A percentile compares a stretch with the other conserved stretches of the same genome.
Conservation (phyloP, 495 filamentous ascomycete genomes). For the Daldinia decipiens region DNA sequence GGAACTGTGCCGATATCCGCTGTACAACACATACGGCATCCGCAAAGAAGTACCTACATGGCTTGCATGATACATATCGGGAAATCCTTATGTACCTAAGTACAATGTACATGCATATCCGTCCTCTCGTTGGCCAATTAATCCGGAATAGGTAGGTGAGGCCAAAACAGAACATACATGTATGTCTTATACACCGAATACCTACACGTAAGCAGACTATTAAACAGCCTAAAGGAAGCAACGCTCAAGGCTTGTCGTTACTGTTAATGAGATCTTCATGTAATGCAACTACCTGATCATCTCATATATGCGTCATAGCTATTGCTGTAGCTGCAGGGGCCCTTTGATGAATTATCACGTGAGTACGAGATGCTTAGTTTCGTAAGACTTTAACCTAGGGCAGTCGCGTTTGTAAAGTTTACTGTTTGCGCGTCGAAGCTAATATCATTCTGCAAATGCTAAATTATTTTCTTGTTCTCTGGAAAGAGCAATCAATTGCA, state of each 20-base stretch:
- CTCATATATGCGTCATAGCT: background rate
- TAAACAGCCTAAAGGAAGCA: background rate
- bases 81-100: constrained; percentile 4
- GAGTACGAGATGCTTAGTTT: background rate
- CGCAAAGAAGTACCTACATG: background rate
- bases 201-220: background rate
- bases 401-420: background rate
- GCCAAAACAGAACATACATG: background rate
- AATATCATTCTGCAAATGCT: background rate
- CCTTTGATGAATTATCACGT: background rate
- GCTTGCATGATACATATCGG: background rate
- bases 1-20: constrained; percentile 24
- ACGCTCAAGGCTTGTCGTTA: background rate
- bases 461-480: background rate
- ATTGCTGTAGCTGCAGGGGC: background rate
- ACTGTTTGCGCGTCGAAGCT: background rate
- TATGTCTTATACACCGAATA: background rate
- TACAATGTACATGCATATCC: constrained; percentile 1
- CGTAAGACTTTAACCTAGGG: background rate
- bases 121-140: constrained; percentile 10
- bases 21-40: background rate
- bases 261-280: background rate
- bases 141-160: constrained; percentile 24
- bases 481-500: background rate
- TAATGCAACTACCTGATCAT: background rate